Conservation (phyloP, 768 basidiomycete species). For the Psilocybe sp. region DNA sequence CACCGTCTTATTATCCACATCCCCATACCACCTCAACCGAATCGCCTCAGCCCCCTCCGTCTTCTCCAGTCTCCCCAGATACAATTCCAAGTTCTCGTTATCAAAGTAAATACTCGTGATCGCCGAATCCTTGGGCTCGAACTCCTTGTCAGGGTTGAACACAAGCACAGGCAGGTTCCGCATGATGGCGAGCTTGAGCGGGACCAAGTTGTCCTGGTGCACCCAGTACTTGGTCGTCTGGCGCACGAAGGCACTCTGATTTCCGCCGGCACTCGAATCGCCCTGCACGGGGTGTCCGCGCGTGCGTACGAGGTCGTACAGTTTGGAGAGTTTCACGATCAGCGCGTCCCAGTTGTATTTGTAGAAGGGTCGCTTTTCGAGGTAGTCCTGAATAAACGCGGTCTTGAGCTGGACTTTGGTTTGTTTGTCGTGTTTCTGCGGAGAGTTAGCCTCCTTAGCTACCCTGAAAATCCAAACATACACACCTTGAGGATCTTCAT, state of each 20-base stretch:
- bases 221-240: slow-evolving; percentile 99
- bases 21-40: slow-evolving; percentile 96
- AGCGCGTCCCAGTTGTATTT: slow-evolving; percentile 95
- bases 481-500: slow-evolving; percentile 94
- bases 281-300: slow-evolving; percentile 93
- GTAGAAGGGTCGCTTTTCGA: slow-evolving; percentile 95
- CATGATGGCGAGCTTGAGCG: slow-evolving; percentile 90
- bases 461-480: slow-evolving; percentile 21
- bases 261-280: slow-evolving; percentile 91
- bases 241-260: slow-evolving; percentile 95
- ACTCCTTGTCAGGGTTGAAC: slow-evolving; percentile 93
- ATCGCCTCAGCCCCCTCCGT: slow-evolving; percentile 98
- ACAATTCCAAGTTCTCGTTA: slow-evolving; percentile 92
- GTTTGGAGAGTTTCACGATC: slow-evolving; percentile 91
- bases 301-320: slow-evolving; percentile 94
- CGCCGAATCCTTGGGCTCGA: slow-evolving; percentile 79
- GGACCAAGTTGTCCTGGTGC: slow-evolving; percentile 92
- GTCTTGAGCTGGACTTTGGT: slow-evolving; percentile 80
- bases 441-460: background rate
- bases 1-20: slow-evolving; percentile 76
- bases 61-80: slow-evolving; percentile 95
- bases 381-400: slow-evolving; percentile 85
- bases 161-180: slow-evolving; percentile 92
- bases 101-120: slow-evolving; percentile 98
- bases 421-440: slow-evolving; percentile 69